These are phyloP conservation scores for Tetrapisispora fleetii DNA, from an alignment of 805 yeast species.

Conservation along the genomic window DNA sequence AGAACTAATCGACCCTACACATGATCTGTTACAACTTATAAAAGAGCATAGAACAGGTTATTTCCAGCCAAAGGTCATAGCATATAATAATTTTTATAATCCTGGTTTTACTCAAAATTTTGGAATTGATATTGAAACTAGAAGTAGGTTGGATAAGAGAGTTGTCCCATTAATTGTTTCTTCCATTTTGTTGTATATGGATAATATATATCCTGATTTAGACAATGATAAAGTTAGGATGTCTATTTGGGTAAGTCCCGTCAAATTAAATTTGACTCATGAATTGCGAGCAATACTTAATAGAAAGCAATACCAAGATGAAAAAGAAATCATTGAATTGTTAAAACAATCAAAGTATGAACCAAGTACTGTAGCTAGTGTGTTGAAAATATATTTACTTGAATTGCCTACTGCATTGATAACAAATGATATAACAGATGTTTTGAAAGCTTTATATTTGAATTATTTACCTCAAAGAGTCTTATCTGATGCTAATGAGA, in stretches of 20 bases:
- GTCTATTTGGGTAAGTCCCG: constrained; percentile 58
- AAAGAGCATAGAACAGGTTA: constrained; percentile 65
- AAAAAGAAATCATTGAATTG: constrained; percentile 27
- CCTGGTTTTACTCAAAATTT: constrained; percentile 60
- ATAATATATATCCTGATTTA: constrained; percentile 58
- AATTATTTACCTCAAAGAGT: constrained; percentile 31
- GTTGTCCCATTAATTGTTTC: constrained; percentile 63
- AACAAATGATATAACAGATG: constrained; percentile 53
- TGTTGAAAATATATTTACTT: constrained; percentile 60
- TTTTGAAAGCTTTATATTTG: constrained; percentile 56
- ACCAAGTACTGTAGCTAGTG: constrained; percentile 56
- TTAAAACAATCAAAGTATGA: constrained; percentile 28
- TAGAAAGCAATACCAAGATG: constrained; percentile 21
- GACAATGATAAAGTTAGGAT: constrained; percentile 59
- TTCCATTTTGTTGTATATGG: constrained; percentile 55
- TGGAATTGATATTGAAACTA: constrained; percentile 66
- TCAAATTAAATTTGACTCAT: constrained; percentile 52
- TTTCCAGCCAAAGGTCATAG: constrained; percentile 59
- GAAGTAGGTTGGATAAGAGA: constrained; percentile 61
- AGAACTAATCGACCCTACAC: constrained; percentile 59
- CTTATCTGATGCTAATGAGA: constrained; percentile 9
- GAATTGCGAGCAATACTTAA: constrained; percentile 47
- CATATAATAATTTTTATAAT: constrained; percentile 74
- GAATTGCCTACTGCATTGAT: constrained; percentile 75
- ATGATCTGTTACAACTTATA: constrained; percentile 56